Evolutionary conservation across 2,329 filamentous ascomycete genomes (phyloP), one percentile per base, ranked within the genome.

Genomic region (Claviceps citrina): DNA sequence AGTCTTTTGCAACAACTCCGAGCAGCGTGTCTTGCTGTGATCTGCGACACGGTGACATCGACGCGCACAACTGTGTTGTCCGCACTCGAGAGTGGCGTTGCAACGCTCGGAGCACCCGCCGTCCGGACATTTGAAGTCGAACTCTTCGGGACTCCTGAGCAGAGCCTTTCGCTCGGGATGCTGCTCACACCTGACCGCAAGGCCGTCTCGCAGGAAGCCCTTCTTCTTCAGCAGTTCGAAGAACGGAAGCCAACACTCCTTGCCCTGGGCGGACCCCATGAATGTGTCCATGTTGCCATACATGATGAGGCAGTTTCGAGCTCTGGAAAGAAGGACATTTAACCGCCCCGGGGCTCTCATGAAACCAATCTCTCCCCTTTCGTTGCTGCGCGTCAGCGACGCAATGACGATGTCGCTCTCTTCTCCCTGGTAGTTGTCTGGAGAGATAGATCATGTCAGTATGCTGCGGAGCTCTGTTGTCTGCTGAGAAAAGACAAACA

Each of bases 381-480:
- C 42, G 45, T 86, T 86, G 52, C 79, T 81, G 4, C 82, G 62
- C 0, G 78, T 83, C 9, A 86, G 54, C 0, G 76, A 80, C 0
- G 64, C 71, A 7, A 87, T 69, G 0, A 85, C 76, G 13, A 87
- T 78, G 1, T 85, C 73, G 28, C 73, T 76, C 46, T 87, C 81
- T 50, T 86, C 81, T 24, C 82, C 81, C 53, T 86, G 82, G 42
- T 81, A 87, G 44, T 86, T 86, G 45, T 86, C 81, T 78, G 16
- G 2, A n/a, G n/a, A n/a, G 3, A 8, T 0, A 7, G 5, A 3
- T 26, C n/a, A n/a, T 2, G 16, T 32, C 10, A 32, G 31, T 18
- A 28, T 28, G 26, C 5, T 28, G 26, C 26, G 26, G 12, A 28
- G 2, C n/a, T 28, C n/a, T n/a, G 12, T 10, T 28, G n/a, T 3